Conservation (phyloP, 2,329 filamentous ascomycete genomes). For the Cylindrodendrum hubeiense region DNA sequence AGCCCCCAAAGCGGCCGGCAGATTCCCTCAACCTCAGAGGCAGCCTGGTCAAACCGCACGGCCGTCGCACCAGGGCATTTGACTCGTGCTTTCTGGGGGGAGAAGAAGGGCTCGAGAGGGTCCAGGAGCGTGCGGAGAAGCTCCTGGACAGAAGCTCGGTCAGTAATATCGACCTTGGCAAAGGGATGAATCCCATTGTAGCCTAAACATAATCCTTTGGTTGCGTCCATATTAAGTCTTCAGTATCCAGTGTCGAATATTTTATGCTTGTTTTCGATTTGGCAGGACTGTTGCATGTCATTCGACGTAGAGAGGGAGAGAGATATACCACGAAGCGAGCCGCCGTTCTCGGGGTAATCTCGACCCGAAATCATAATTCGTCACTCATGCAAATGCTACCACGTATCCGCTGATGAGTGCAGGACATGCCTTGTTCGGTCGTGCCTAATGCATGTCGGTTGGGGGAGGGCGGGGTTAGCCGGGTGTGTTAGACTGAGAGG, state of each 20-base stretch:
- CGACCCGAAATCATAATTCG: constrained; percentile 28
- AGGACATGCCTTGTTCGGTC: constrained; percentile 13
- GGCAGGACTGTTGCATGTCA: neutral
- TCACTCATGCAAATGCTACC: neutral
- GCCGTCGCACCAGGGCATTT: constrained; percentile 77
- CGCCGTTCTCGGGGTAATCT: constrained; percentile 19
- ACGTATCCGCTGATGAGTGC: constrained; percentile 21
- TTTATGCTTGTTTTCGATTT: neutral
- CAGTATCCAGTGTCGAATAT: neutral
- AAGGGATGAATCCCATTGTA: constrained; percentile 69
- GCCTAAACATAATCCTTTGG: constrained; percentile 54
- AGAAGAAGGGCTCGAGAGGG: constrained; percentile 79
- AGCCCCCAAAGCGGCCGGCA: constrained; percentile 83
- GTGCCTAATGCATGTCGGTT: neutral
- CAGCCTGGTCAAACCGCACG: constrained; percentile 82
- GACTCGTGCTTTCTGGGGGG: constrained; percentile 73
- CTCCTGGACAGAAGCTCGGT: constrained; percentile 69
- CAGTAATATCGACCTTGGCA: constrained; percentile 61
- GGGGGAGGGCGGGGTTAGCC: neutral
- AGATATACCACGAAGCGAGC: constrained; percentile 20
- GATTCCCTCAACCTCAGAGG: constrained; percentile 82
- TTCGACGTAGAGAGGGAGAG: constrained; percentile 2
- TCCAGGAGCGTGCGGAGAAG: constrained; percentile 75
- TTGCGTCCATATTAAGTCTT: constrained; percentile 33
- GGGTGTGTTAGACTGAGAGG: neutral